Evolutionary conservation across 1,284 basidiomycete genomes (phyloP), one percentile per base, ranked within the genome.

Genomic region (Trichosporon sp.): DNA sequence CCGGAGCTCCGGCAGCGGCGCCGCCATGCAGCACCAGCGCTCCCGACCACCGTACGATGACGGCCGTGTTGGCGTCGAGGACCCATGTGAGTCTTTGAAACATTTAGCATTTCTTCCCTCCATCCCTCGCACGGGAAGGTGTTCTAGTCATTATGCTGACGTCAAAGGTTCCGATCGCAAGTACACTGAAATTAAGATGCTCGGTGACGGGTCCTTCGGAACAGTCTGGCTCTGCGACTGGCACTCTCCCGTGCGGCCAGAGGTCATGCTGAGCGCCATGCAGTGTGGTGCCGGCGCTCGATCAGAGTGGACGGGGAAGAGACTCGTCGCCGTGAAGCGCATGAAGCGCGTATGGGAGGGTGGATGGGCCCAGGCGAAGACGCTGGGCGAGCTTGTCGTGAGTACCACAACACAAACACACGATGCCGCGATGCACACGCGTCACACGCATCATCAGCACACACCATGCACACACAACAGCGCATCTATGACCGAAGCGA

Each of bases 221-320:
- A 98, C 95, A 8, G 96, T 99, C 71, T 95, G 92, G 90, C 88
- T 99, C 74, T 98, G 95, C 81, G 97, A 99, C 87, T 99, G 96
- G 96, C 95, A 97, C 87, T 94, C 93, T 78, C 90, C 91, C 68
- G 86, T 99, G 80, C 92, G 92, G 82, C 89, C 92, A 82, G 91
- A 91, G 86, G 92, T 91, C 67, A 89, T 91, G 65, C 84, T 93
- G 73, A 93, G 92, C 32, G 91, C 92, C 62, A 95, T 95, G 93
- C 93, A 95, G 80, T 93, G 92, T 81, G 86, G 86, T 1, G 85
- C 87, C 0, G 86, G 85, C 23, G 93, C 93, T 47, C 86, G 94
- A 73, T 92, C 94, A 72, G 96, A 98, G 83, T 99, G 95, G 90
- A 87, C 89, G 62, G 94, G 93, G 70, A 98, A 95, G 85, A 88